Conservation (phyloP, 306 rosid genomes). For the Elaeagnus macrophylla region DNA sequence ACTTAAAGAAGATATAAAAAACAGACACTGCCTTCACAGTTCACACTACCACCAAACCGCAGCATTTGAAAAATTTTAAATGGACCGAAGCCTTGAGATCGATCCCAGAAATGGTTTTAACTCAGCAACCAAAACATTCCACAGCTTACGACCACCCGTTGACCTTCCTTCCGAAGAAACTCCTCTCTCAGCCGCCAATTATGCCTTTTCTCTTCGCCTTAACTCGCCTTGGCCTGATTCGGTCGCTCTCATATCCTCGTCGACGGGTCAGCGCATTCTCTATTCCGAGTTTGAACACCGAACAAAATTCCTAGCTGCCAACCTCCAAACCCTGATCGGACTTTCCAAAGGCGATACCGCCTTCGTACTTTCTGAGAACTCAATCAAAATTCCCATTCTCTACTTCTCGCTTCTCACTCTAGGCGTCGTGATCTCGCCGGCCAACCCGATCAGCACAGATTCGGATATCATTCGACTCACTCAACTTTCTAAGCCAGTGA, state of each 20-base stretch:
- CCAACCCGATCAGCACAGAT: slow-evolving; percentile 35
- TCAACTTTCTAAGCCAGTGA: slow-evolving; percentile 22
- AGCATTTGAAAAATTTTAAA: no score
- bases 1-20: no score
- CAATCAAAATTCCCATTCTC: slow-evolving; percentile 37
- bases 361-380: slow-evolving; percentile 34
- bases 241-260: slow-evolving; percentile 27
- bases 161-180: slow-evolving; percentile 32
- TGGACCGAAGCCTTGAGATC: neutral
- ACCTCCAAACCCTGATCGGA: slow-evolving; percentile 23
- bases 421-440: slow-evolving; percentile 45
- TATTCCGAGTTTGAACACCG: slow-evolving; percentile 27
- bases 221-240: slow-evolving; percentile 31
- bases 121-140: slow-evolving; percentile 31
- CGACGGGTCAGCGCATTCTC: slow-evolving; percentile 22
- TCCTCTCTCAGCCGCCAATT: slow-evolving; percentile 30
- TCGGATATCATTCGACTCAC: slow-evolving; percentile 29
- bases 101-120: slow-evolving; percentile 38
- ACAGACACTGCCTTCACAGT: no score
- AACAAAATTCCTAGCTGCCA: slow-evolving; percentile 26
- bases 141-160: slow-evolving; percentile 32
- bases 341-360: slow-evolving; percentile 43
- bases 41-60: no score
- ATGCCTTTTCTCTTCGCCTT: slow-evolving; percentile 28
- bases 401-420: slow-evolving; percentile 47